Conservation (phyloP, 176 grass and related monocot genomes). For the Ananas comosus region DNA sequence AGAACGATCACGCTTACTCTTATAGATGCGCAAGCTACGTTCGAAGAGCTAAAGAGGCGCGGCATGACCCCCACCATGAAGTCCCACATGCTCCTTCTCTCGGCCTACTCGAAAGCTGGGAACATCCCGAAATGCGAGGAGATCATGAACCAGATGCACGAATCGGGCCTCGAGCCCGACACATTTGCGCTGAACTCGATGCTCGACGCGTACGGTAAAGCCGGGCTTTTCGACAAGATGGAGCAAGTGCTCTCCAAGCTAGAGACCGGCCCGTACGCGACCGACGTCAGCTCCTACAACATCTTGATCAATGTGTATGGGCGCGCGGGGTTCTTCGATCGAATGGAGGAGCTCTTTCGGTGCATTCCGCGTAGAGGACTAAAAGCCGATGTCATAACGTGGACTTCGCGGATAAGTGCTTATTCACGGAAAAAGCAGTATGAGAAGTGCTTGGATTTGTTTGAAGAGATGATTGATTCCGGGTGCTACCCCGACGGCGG, state of each 20-base stretch:
- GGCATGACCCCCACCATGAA: constrained; percentile 85
- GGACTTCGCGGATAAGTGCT: constrained; percentile 65
- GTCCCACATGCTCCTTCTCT: constrained; percentile 87
- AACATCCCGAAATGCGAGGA: constrained; percentile 65
- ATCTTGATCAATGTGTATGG: constrained; percentile 73
- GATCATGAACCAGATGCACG: constrained; percentile 86
- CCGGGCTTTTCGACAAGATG: constrained; percentile 68
- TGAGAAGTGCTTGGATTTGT: constrained; percentile 56
- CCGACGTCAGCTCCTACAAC: constrained; percentile 71
- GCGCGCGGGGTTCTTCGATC: constrained; percentile 49
- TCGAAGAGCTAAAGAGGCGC: constrained; percentile 63
- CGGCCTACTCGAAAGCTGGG: constrained; percentile 66
- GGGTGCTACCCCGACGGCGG: constrained; percentile 82
- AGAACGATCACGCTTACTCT: neutral
- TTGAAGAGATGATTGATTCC: constrained; percentile 90
- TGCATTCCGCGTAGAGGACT: constrained; percentile 28
- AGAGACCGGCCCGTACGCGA: constrained; percentile 24
- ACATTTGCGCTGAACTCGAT: constrained; percentile 79
- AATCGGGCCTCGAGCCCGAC: constrained; percentile 62
- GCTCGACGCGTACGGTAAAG: constrained; percentile 80
- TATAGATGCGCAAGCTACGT: constrained; percentile 59
- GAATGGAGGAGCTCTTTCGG: constrained; percentile 72
- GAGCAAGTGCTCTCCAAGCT: constrained; percentile 58
- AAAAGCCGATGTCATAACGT: constrained; percentile 71
- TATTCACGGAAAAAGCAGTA: constrained; percentile 74